A percentile compares a stretch with the other conserved stretches of the same genome.
Conservation (phyloP, 306 rosid species). For the Cicer bijugum region DNA sequence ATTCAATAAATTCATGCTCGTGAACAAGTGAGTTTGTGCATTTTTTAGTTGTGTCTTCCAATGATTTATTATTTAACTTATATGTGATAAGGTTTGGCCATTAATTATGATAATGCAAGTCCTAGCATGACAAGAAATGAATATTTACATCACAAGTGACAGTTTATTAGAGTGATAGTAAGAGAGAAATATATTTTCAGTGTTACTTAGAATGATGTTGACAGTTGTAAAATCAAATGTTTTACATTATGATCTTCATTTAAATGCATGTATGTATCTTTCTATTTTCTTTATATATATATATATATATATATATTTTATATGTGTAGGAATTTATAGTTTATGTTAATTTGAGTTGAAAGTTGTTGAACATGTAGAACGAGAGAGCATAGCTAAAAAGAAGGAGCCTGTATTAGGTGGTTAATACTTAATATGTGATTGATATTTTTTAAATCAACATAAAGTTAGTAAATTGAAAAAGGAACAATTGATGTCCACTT, state of each 20-base stretch:
- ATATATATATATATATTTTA: too few relatives aligned
- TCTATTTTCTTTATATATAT: too few relatives aligned
- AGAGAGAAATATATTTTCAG: constrained; percentile 1
- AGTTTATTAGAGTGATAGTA: neutral
- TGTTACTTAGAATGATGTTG: constrained; percentile 1
- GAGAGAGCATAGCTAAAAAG: constrained; percentile 76
- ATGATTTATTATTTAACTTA: constrained; percentile 21
- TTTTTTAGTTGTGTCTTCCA: constrained; percentile 6
- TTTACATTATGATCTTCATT: neutral
- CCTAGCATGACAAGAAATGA: neutral
- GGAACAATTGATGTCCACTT: neutral
- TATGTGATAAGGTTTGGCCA: neutral
- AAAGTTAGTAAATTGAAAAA: neutral
- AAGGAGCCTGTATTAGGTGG: too few relatives aligned
- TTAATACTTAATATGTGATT: too few relatives aligned
- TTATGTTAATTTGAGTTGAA: constrained; percentile 56
- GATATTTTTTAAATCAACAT: constrained; percentile 5
- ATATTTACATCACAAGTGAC: constrained; percentile 28
- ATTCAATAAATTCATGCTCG: neutral
- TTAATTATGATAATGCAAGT: constrained; percentile 18
- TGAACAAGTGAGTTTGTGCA: constrained; percentile 8
- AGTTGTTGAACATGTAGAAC: constrained; percentile 73
- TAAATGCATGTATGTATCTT: too few relatives aligned
- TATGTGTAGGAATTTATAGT: neutral
- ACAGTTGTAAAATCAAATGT: constrained; percentile 28